These are phyloP conservation scores for Cyclotella cryptica DNA, from an alignment of 108 stramenopile species.

Conservation along the genomic window DNA sequence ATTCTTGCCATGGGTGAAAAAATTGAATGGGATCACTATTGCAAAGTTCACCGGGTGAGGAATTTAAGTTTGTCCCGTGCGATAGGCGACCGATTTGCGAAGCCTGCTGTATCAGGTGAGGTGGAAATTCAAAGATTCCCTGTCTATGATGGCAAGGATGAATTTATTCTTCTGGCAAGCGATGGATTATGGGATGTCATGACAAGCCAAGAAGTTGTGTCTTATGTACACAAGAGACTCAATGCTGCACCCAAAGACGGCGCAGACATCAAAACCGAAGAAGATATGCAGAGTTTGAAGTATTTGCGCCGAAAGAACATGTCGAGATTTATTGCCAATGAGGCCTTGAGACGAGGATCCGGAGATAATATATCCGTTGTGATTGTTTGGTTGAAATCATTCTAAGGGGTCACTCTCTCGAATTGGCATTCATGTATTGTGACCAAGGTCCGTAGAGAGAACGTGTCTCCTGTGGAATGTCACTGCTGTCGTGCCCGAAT, in stretches of 20 bases:
- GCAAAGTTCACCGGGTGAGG: conserved; percentile 66
- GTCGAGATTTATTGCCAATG: conserved; percentile 73
- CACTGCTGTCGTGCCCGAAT: background rate
- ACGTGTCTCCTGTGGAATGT: conserved; percentile 8
- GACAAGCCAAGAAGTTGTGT: conserved; percentile 93
- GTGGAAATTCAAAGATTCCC: conserved; percentile 70
- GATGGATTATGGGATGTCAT: conserved; percentile 99
- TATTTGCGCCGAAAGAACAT: conserved; percentile 63
- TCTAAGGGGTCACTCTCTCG: conserved; percentile 8
- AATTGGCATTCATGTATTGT: background rate
- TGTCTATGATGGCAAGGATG: conserved; percentile 50
- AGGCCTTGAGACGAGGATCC: conserved; percentile 80
- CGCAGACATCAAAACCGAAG: conserved; percentile 32
- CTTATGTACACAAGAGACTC: conserved; percentile 74
- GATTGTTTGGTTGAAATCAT: conserved; percentile 78
- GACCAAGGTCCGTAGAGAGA: background rate
- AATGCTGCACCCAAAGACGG: conserved; percentile 55
- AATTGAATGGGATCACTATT: conserved; percentile 64
- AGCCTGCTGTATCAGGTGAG: conserved; percentile 77
- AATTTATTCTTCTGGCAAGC: conserved; percentile 75
- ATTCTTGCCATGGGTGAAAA: conserved; percentile 71
- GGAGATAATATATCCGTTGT: conserved; percentile 88
- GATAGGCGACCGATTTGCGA: conserved; percentile 76
- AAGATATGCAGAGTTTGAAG: conserved; percentile 43
- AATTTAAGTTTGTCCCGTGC: conserved; percentile 85